Evolutionary conservation across 148 eudicot genomes (phyloP).

Genomic region (Camellia sinensis): DNA sequence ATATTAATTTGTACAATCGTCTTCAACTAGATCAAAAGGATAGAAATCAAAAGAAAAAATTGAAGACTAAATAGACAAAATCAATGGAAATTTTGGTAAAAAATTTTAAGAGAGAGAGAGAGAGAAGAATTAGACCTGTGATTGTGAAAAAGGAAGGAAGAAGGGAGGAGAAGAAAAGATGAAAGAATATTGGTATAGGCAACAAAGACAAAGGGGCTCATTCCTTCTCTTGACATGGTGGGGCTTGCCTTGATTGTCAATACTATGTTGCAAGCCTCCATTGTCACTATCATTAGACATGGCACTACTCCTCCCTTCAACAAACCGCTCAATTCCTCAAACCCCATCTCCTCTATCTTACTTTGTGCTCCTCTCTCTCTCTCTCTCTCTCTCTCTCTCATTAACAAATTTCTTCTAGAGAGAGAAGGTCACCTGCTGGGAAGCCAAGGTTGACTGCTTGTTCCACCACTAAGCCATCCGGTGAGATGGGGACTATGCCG

Average conservation of each 20-base stretch:
- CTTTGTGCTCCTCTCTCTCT: no score
- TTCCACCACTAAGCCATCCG: no score
- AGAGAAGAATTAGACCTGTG: constrained; percentile 35
- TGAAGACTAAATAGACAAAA: neutral
- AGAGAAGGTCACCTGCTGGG: no score
- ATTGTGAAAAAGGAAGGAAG: constrained; percentile 38
- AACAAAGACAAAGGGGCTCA: constrained; percentile 79
- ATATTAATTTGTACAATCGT: no score
- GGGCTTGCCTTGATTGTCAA: constrained; percentile 65
- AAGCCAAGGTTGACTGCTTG: no score
- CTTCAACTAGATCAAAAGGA: no score
- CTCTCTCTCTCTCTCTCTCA: no score
- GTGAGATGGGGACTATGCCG: no score
- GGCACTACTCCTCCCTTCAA: constrained; percentile 34
- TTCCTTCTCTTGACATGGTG: constrained; percentile 44
- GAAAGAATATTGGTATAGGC: constrained; percentile 71
- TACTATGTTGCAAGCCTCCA: constrained; percentile 66
- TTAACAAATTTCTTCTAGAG: no score
- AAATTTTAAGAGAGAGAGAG: neutral
- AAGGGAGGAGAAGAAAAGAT: constrained; percentile 51
- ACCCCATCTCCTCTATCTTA: no score
- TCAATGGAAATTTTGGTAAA: neutral
- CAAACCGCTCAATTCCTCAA: constrained; percentile 7
- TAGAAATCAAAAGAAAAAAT: neutral
- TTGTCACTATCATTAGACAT: constrained; percentile 41